These are phyloP conservation scores for Chrysosporium queenslandicum DNA, from an alignment of 2,329 filamentous ascomycete genomes.

Conservation along the genomic window DNA sequence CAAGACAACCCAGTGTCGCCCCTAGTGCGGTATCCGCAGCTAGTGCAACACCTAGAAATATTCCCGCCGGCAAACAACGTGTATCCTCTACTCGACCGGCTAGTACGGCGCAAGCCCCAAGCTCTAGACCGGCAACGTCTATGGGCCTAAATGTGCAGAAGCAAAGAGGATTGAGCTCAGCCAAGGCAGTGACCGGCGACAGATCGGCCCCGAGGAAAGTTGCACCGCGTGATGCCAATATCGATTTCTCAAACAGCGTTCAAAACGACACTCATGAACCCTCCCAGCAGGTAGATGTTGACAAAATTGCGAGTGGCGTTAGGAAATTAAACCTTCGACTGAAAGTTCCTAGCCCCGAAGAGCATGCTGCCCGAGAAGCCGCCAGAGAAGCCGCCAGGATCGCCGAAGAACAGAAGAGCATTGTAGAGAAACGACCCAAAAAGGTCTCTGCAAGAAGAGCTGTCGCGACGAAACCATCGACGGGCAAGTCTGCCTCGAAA, in stretches of 20 bases:
- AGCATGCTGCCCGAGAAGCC: slow-evolving; percentile 45
- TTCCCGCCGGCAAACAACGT: not conserved
- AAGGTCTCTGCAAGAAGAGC: not conserved
- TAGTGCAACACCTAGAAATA: slow-evolving; percentile 16
- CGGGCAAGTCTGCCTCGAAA: not conserved
- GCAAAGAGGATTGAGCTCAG: not conserved
- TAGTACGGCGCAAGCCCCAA: not conserved
- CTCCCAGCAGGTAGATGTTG: slow-evolving; percentile 18
- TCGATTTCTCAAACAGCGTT: too few relatives aligned
- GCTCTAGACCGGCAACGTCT: not conserved
- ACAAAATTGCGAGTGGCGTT: slow-evolving; percentile 44
- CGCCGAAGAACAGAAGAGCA: slow-evolving; percentile 32
- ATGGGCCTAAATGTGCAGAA: not conserved
- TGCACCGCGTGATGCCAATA: not conserved
- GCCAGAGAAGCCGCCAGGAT: slow-evolving; percentile 39
- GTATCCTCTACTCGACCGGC: slow-evolving; percentile 4
- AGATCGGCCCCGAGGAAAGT: not conserved
- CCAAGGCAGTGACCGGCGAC: not conserved
- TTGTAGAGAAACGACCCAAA: not conserved
- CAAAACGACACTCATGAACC: not conserved
- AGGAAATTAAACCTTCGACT: slow-evolving; percentile 48
- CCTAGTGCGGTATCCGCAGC: slow-evolving; percentile 21
- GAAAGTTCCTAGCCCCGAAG: slow-evolving; percentile 48
- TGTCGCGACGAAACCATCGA: not conserved
- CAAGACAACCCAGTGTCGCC: slow-evolving; percentile 25